Evolutionary conservation across 768 basidiomycete genomes (phyloP).

Genomic region (Trametes sanguinea): DNA sequence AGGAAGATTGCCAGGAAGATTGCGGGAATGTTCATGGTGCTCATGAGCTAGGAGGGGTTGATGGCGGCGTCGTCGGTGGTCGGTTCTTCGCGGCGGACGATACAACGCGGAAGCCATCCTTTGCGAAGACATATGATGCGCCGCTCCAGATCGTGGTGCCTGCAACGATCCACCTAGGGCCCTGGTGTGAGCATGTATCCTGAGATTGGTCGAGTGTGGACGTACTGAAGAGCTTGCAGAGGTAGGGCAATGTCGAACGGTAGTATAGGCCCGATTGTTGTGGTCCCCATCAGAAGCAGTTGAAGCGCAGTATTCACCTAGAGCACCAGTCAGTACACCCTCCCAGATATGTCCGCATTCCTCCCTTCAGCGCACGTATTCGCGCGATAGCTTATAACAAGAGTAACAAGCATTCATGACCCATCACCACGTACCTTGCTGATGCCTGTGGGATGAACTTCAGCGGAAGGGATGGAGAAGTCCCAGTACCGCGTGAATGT

Average conservation of each 20-base stretch:
- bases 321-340: not conserved
- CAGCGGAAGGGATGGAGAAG: slow-evolving; percentile 92
- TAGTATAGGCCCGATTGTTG: slow-evolving; percentile 81
- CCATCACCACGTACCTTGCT: slow-evolving; percentile 65
- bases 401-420: too few relatives aligned
- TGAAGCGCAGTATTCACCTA: slow-evolving; percentile 94
- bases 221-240: slow-evolving; percentile 77
- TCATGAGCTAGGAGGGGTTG: not conserved
- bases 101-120: slow-evolving; percentile 65
- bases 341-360: not conserved
- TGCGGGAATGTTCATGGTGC: too few relatives aligned
- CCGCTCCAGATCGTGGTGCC: slow-evolving; percentile 93
- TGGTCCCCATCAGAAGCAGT: slow-evolving; percentile 85
- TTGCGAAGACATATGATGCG: slow-evolving; percentile 75
- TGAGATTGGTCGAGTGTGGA: slow-evolving; percentile 21
- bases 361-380: not conserved
- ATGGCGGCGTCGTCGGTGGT: slow-evolving; percentile 14
- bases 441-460: slow-evolving; percentile 90
- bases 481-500: slow-evolving; percentile 94
- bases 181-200: not conserved
- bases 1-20: not conserved
- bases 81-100: slow-evolving; percentile 16
- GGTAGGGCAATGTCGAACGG: slow-evolving; percentile 55
- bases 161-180: slow-evolving; percentile 77
- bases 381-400: not conserved